phyloP scores from a whole-genome alignment of 495 filamentous ascomycete genomes.

The Hypoxylon trugodes region DNA sequence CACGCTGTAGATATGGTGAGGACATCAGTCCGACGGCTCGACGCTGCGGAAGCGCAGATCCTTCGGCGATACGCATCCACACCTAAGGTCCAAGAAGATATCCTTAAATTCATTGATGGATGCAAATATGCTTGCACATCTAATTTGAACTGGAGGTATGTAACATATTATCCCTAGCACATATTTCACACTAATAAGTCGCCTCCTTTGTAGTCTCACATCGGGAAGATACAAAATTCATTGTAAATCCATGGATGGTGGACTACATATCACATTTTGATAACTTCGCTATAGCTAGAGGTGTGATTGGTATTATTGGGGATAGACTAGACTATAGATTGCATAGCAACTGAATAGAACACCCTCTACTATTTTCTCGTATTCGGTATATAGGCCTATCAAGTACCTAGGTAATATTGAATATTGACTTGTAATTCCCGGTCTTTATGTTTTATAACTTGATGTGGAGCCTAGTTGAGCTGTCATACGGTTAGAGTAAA shows the following conservation, averaged over 20 bases:
- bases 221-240: constrained; percentile 21
- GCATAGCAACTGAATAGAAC: too few relatives aligned
- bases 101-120: constrained; percentile 30
- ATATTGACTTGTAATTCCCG: too few relatives aligned
- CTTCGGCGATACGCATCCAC: constrained; percentile 17
- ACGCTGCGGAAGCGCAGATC: constrained; percentile 19
- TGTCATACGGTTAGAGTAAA: constrained; percentile 2
- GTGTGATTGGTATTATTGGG: too few relatives aligned
- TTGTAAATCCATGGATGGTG: constrained; percentile 14
- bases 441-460: neutral
- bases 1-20: constrained; percentile 21
- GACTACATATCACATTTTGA: constrained; percentile 16
- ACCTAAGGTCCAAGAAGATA: constrained; percentile 12
- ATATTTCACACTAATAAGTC: neutral
- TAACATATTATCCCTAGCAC: neutral
- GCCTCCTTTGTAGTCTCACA: neutral
- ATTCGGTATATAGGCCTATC: too few relatives aligned
- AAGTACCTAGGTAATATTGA: too few relatives aligned
- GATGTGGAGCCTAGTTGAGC: neutral
- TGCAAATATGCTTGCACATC: constrained; percentile 39
- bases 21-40: constrained; percentile 23
- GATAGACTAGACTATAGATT: too few relatives aligned
- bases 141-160: constrained; percentile 41
- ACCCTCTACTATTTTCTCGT: too few relatives aligned
- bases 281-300: neutral